Conservation (phyloP, 1,139 yeast species). For the Geotrichum candidum region DNA sequence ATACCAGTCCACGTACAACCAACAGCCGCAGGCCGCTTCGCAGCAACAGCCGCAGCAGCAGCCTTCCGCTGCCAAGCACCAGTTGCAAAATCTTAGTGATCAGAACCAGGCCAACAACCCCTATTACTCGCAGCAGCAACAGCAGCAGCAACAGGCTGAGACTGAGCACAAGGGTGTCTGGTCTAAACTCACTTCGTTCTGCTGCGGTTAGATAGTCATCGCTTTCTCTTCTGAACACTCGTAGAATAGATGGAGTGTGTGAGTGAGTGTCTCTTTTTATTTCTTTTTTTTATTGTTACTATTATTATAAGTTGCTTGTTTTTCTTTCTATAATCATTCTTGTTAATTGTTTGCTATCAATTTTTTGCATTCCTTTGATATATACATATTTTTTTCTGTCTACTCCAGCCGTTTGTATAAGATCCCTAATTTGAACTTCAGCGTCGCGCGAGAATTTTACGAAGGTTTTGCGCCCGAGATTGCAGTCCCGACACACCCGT, state of each 20-base stretch:
- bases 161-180: slow-evolving; percentile 28
- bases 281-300: slow-evolving; percentile 3
- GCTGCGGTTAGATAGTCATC: slow-evolving; percentile 22
- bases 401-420: background rate
- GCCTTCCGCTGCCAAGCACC: slow-evolving; percentile 6
- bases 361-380: background rate
- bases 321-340: background rate
- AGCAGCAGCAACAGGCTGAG: slow-evolving; percentile 23
- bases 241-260: slow-evolving; percentile 5
- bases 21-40: slow-evolving; percentile 21
- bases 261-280: slow-evolving; percentile 2
- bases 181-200: slow-evolving; percentile 25
- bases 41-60: slow-evolving; percentile 13
- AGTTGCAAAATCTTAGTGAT: slow-evolving; percentile 15
- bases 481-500: background rate
- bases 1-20: slow-evolving; percentile 20
- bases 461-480: background rate
- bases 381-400: background rate
- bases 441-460: background rate
- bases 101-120: slow-evolving; percentile 18
- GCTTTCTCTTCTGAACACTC: slow-evolving; percentile 18
- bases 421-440: background rate
- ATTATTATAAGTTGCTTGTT: background rate
- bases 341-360: background rate
- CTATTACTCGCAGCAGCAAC: slow-evolving; percentile 17